A percentile compares a stretch with the other conserved stretches of the same genome.
Conservation (phyloP, 2,329 filamentous ascomycete genomes). For the Cytospora piceicola region DNA sequence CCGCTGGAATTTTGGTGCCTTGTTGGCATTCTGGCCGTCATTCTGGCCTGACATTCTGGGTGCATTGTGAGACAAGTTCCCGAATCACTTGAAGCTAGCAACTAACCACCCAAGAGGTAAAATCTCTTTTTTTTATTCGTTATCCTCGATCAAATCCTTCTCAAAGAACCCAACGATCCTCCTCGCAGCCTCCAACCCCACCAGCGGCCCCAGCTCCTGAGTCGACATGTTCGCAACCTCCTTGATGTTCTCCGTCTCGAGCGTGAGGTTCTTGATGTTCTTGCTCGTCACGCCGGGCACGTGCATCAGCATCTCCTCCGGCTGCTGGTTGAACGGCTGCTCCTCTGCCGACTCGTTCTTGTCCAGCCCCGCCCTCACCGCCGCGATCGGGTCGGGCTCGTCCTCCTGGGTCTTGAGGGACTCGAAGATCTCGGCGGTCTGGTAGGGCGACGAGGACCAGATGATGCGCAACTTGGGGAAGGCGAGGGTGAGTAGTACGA, state of each 20-base stretch:
- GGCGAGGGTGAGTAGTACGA: conserved; percentile 88
- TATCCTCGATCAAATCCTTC: conserved; percentile 60
- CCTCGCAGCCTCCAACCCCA: conserved; percentile 77
- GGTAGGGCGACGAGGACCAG: conserved; percentile 91
- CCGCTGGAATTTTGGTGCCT: background rate
- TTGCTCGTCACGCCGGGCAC: conserved; percentile 85
- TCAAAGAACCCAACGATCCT: conserved; percentile 84
- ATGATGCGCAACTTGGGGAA: conserved; percentile 90
- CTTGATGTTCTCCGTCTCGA: conserved; percentile 74
- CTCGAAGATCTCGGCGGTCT: conserved; percentile 96
- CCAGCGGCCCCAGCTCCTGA: conserved; percentile 70
- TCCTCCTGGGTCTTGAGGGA: conserved; percentile 86
- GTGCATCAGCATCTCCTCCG: conserved; percentile 85
- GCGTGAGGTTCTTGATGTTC: conserved; percentile 72
- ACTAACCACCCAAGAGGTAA: background rate
- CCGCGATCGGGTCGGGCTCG: conserved; percentile 88
- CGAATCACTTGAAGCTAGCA: too few species aligned
- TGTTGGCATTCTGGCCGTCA: background rate
- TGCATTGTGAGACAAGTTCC: background rate
- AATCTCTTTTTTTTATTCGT: conserved; percentile 36
- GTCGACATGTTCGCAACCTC: conserved; percentile 87
- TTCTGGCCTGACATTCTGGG: background rate
- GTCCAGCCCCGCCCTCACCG: conserved; percentile 81
- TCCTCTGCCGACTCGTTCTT: conserved; percentile 64
- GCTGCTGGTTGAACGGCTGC: conserved; percentile 78